phyloP scores from a whole-genome alignment of 2,329 filamentous ascomycete genomes.

The Penicillium sp. region DNA sequence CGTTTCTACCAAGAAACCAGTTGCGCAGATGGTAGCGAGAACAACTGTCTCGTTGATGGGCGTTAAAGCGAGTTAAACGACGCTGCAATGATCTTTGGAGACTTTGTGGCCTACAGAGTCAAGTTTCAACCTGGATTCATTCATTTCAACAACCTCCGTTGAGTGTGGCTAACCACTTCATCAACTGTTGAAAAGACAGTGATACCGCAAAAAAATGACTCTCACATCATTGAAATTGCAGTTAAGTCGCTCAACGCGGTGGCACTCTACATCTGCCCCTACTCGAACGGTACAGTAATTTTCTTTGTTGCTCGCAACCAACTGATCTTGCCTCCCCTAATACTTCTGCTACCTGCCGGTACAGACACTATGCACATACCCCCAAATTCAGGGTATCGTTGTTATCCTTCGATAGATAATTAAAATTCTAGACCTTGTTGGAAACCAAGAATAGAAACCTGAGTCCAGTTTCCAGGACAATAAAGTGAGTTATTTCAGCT shows the following conservation, averaged over 20 bases:
- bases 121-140: too few species aligned
- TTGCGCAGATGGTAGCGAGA: conserved; percentile 1
- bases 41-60: not conserved
- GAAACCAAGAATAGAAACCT: not conserved
- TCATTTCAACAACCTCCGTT: too few species aligned
- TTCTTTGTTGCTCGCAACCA: not conserved
- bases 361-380: not conserved
- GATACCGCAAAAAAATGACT: too few species aligned
- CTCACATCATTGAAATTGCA: too few species aligned
- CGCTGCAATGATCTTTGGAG: too few species aligned
- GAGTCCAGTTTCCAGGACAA: conserved; percentile 1
- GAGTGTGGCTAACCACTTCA: too few species aligned
- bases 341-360: not conserved
- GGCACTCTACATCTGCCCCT: too few species aligned
- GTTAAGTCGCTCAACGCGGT: too few species aligned
- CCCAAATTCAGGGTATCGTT: not conserved
- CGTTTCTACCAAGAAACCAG: not conserved
- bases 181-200: too few species aligned
- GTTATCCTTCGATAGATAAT: not conserved
- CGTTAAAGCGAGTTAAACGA: too few species aligned
- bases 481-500: not conserved
- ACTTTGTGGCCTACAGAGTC: too few species aligned
- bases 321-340: not conserved
- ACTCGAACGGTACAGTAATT: not conserved
- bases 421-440: not conserved